Percentiles rank a stretch among this genome's conserved stretches.
Conservation (phyloP, 371 early-diverging fungal genomes). For the Neoconidiobolus thromboides region DNA sequence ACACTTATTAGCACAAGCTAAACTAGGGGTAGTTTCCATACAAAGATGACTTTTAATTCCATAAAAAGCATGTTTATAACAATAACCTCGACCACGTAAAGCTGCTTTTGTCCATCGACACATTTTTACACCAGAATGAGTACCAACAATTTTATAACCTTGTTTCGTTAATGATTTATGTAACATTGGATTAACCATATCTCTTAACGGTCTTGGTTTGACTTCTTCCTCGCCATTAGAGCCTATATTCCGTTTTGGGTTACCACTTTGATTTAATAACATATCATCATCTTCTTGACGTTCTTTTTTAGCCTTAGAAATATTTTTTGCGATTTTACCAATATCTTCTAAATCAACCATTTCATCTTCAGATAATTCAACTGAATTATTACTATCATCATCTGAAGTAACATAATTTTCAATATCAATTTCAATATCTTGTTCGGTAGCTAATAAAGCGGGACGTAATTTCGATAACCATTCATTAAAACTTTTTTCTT, state of each 20-base stretch:
- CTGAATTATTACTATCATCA: conserved; percentile 14
- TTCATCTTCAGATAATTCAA: conserved; percentile 21
- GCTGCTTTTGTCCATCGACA: conserved; percentile 69
- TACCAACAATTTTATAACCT: conserved; percentile 59
- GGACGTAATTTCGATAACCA: conserved; percentile 27
- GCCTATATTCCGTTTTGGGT: conserved; percentile 23
- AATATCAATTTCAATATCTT: conserved; percentile 1
- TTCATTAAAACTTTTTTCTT: conserved; percentile 27
- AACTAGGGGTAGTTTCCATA: conserved; percentile 47
- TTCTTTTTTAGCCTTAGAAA: conserved; percentile 28
- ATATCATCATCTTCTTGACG: conserved; percentile 34
- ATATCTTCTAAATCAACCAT: conserved; percentile 62
- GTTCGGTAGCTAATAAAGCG: conserved; percentile 23
- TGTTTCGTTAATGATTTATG: conserved; percentile 55
- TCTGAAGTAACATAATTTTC: conserved; percentile 10
- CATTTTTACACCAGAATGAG: conserved; percentile 64
- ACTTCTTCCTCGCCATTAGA: conserved; percentile 12
- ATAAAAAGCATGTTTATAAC: conserved; percentile 59
- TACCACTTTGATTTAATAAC: conserved; percentile 22
- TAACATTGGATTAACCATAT: conserved; percentile 59
- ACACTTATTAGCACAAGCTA: conserved; percentile 70
- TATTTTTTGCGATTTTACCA: conserved; percentile 38
- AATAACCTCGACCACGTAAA: conserved; percentile 56
- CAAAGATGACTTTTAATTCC: conserved; percentile 45
- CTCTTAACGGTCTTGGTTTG: conserved; percentile 23